phyloP scores from a whole-genome alignment of 495 filamentous ascomycete species.

The Penicillium paxilli region DNA sequence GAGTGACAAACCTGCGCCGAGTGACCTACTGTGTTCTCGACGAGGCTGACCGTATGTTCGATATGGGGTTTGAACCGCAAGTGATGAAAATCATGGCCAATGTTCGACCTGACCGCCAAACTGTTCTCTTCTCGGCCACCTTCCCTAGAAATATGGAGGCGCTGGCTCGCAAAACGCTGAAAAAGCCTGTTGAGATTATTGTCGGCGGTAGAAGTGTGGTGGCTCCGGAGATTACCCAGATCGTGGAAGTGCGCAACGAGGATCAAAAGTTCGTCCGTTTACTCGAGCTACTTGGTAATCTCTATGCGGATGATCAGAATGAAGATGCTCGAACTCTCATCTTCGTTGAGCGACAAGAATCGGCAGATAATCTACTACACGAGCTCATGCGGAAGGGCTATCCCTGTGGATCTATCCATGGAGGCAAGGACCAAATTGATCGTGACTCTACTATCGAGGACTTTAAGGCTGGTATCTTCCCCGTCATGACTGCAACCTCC shows the following conservation, averaged over 20 bases:
- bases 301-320: slow-evolving; percentile 73
- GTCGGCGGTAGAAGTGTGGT: slow-evolving; percentile 92
- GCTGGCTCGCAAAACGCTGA: slow-evolving; percentile 83
- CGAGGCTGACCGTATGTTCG: slow-evolving; percentile 98
- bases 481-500: slow-evolving; percentile 90
- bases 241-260: slow-evolving; percentile 84
- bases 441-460: slow-evolving; percentile 92
- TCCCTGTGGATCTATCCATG: slow-evolving; percentile 94
- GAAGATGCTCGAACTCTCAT: slow-evolving; percentile 88
- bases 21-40: slow-evolving; percentile 94
- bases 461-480: slow-evolving; percentile 89
- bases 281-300: slow-evolving; percentile 80
- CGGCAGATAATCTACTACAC: slow-evolving; percentile 79
- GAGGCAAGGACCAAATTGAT: slow-evolving; percentile 93
- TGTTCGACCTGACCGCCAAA: slow-evolving; percentile 88
- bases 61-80: slow-evolving; percentile 99
- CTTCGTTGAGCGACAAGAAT: slow-evolving; percentile 94
- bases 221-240: slow-evolving; percentile 90
- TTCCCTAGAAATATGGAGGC: slow-evolving; percentile 95
- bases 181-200: slow-evolving; percentile 83
- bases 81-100: slow-evolving; percentile 95
- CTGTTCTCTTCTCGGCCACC: slow-evolving; percentile 93
- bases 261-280: slow-evolving; percentile 83
- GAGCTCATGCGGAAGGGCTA: slow-evolving; percentile 88
- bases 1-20: slow-evolving; percentile 85